Evolutionary conservation across 2,329 filamentous ascomycete species (phyloP).

Genomic region (Penicillium sp.): DNA sequence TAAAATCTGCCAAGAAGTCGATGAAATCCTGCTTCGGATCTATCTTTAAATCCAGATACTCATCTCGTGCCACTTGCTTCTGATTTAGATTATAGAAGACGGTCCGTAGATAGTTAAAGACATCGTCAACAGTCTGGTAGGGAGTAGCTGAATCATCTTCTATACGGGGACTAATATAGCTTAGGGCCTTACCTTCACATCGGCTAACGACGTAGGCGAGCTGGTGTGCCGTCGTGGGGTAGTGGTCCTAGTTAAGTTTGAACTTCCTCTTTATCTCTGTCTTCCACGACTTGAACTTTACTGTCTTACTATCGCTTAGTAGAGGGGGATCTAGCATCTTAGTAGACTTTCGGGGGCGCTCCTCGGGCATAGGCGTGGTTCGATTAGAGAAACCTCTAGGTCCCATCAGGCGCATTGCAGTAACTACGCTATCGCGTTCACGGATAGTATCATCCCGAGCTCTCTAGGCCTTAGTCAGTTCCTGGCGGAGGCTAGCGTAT

Average conservation of each 20-base stretch:
- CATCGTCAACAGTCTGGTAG: background rate
- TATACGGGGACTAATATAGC: background rate
- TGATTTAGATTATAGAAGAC: background rate
- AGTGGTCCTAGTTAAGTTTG: background rate
- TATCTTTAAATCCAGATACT: background rate
- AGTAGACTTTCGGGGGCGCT: background rate
- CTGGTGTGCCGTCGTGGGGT: background rate
- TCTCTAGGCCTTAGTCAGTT: too few species aligned
- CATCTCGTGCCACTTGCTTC: background rate
- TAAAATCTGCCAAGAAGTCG: background rate
- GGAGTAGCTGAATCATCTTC: background rate
- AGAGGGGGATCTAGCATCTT: background rate
- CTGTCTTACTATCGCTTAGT: background rate
- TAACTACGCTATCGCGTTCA: too few species aligned
- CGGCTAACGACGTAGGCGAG: background rate
- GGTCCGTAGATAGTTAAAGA: background rate
- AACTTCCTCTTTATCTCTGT: background rate
- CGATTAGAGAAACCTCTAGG: background rate
- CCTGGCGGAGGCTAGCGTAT: too few species aligned
- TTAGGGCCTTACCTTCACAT: background rate
- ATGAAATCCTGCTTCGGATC: background rate
- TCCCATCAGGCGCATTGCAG: too few species aligned
- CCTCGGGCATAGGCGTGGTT: background rate
- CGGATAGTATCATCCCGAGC: too few species aligned
- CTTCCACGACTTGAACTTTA: background rate